Conservation (phyloP, 2,329 filamentous ascomycete species). For the Tolypocladium sp. region DNA sequence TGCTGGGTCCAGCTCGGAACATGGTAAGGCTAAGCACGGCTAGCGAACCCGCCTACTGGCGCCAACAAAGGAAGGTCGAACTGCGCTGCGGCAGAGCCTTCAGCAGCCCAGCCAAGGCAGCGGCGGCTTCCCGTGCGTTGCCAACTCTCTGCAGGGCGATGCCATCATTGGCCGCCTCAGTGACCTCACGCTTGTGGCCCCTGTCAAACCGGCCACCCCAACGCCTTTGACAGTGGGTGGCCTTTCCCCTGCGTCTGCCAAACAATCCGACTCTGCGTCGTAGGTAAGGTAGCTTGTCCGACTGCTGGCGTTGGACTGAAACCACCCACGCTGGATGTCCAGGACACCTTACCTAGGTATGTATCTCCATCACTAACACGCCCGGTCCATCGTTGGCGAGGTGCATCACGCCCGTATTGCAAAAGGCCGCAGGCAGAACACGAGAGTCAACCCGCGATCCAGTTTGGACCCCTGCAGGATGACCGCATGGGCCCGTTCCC, state of each 20-base stretch:
- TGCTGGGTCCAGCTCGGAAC: background rate
- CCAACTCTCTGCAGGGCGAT: background rate
- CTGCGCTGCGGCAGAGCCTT: background rate
- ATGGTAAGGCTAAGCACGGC: background rate
- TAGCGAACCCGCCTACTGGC: background rate
- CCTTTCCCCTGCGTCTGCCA: background rate
- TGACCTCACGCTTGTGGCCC: background rate
- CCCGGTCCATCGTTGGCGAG: background rate
- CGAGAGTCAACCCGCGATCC: background rate
- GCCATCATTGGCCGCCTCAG: background rate
- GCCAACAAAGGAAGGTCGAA: background rate
- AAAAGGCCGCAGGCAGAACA: background rate
- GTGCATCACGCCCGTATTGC: background rate
- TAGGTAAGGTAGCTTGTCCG: no score
- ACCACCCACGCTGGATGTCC: no score
- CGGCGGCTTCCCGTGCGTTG: background rate
- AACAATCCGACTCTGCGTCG: no score
- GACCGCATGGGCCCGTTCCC: background rate
- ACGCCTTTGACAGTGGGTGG: background rate
- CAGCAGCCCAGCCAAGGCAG: background rate
- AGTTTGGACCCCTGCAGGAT: background rate
- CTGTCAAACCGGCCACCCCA: background rate
- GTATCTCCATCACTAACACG: background rate
- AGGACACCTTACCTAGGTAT: no score
- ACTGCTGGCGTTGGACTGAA: no score